Conservation (phyloP, 2,329 filamentous ascomycete genomes). For the Colletotrichum chlorophyti region DNA sequence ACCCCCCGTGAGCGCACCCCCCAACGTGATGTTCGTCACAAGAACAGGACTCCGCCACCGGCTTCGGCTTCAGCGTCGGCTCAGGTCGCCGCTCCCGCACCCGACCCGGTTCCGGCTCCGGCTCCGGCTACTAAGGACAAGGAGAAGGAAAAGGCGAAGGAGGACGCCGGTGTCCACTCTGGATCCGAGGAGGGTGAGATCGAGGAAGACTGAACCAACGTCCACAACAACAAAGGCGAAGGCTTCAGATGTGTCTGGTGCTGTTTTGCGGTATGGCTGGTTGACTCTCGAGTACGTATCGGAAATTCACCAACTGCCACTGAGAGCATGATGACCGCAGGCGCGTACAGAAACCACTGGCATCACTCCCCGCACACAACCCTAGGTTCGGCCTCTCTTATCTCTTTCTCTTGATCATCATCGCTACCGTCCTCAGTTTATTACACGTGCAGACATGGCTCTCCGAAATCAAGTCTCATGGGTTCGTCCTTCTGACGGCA, state of each 20-base stretch:
- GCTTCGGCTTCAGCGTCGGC: slow-evolving; percentile 33
- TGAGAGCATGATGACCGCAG: slow-evolving; percentile 31
- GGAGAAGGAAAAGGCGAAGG: slow-evolving; percentile 60
- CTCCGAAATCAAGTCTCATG: too few species aligned
- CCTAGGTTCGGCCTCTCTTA: background rate
- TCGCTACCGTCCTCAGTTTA: too few species aligned
- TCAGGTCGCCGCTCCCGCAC: slow-evolving; percentile 33
- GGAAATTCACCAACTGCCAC: slow-evolving; percentile 34
- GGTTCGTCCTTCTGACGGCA: background rate
- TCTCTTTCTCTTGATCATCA: too few species aligned
- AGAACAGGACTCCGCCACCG: slow-evolving; percentile 61
- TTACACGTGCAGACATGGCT: too few species aligned
- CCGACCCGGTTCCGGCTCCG: slow-evolving; percentile 23
- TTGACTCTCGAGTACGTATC: slow-evolving; percentile 41
- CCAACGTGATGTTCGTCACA: slow-evolving; percentile 61
- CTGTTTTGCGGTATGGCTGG: too few species aligned
- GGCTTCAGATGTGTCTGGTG: too few species aligned
- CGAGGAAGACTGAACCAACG: slow-evolving; percentile 71
- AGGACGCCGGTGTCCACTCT: slow-evolving; percentile 72
- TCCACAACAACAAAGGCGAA: too few species aligned
- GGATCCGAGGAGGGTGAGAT: slow-evolving; percentile 99
- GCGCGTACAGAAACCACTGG: slow-evolving; percentile 20
- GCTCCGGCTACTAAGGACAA: slow-evolving; percentile 41
- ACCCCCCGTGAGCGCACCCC: slow-evolving; percentile 67
- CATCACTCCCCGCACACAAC: background rate